A percentile compares a stretch with the other conserved stretches of the same genome.
These are phyloP conservation scores for Lactarius sp. DNA, from an alignment of 768 basidiomycete genomes.

Conservation along the genomic window DNA sequence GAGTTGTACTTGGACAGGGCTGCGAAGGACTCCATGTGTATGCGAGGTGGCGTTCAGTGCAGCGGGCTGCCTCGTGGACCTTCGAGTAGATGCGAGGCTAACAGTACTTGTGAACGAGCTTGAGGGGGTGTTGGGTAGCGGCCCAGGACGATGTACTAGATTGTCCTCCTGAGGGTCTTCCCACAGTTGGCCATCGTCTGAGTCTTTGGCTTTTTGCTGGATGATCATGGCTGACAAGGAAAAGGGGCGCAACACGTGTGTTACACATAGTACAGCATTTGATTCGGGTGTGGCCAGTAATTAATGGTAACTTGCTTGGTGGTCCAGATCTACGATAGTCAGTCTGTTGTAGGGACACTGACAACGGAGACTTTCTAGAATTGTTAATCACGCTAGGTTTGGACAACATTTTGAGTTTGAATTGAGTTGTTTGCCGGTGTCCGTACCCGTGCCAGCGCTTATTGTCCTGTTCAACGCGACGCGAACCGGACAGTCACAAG, in stretches of 20 bases:
- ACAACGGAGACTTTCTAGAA: too few relatives aligned
- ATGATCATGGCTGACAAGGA: neutral
- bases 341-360: too few relatives aligned
- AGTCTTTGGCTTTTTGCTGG: neutral
- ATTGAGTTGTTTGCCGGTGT: too few relatives aligned
- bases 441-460: neutral
- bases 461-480: too few relatives aligned
- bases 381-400: too few relatives aligned
- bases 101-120: neutral
- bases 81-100: constrained; percentile 1
- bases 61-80: neutral
- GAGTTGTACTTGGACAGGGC: neutral
- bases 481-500: too few relatives aligned
- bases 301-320: too few relatives aligned
- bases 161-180: constrained; percentile 5
- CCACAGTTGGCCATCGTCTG: constrained; percentile 5
- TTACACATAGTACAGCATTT: too few relatives aligned
- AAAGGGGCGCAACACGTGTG: neutral
- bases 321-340: too few relatives aligned
- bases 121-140: neutral
- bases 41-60: neutral
- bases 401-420: too few relatives aligned
- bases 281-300: too few relatives aligned
- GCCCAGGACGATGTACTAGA: neutral
- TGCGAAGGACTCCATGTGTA: neutral